Conservation (phyloP, 2,329 filamentous ascomycete genomes). For the Herpotrichia juniperi region DNA sequence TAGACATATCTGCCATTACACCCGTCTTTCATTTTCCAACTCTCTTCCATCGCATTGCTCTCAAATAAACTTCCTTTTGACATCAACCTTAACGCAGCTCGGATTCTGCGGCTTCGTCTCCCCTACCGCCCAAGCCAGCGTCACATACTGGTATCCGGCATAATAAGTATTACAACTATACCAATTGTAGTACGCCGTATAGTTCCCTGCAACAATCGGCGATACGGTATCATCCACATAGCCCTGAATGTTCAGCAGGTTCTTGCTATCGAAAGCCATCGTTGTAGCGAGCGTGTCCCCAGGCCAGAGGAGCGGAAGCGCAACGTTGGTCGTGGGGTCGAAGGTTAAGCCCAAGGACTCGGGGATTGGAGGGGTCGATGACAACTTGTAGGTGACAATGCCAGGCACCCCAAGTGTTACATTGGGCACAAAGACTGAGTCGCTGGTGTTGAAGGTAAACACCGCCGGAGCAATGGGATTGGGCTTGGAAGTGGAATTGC, state of each 20-base stretch:
- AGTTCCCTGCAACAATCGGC: conserved; percentile 30
- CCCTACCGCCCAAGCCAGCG: conserved; percentile 52
- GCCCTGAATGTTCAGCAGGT: conserved; percentile 47
- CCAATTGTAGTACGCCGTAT: conserved; percentile 50
- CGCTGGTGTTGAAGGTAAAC: conserved; percentile 44
- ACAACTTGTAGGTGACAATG: conserved; percentile 53
- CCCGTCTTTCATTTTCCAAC: not conserved
- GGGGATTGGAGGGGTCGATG: conserved; percentile 42
- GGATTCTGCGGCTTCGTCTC: conserved; percentile 51
- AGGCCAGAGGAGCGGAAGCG: conserved; percentile 49
- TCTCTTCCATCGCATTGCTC: not conserved
- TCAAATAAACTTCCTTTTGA: conserved; percentile 41
- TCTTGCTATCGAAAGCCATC: conserved; percentile 49
- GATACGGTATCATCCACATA: conserved; percentile 48
- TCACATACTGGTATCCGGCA: conserved; percentile 50
- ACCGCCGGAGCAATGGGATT: conserved; percentile 19
- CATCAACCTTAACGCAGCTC: conserved; percentile 51
- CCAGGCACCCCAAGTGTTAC: conserved; percentile 26
- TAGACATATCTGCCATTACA: not conserved
- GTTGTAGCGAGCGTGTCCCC: conserved; percentile 27
- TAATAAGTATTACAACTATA: conserved; percentile 52
- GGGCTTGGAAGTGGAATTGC: conserved; percentile 22
- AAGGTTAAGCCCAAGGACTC: conserved; percentile 45
- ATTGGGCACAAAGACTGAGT: conserved; percentile 22
- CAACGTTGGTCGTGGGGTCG: conserved; percentile 49